Conservation (phyloP, 257 asterid species). For the Jasminum sambac region DNA sequence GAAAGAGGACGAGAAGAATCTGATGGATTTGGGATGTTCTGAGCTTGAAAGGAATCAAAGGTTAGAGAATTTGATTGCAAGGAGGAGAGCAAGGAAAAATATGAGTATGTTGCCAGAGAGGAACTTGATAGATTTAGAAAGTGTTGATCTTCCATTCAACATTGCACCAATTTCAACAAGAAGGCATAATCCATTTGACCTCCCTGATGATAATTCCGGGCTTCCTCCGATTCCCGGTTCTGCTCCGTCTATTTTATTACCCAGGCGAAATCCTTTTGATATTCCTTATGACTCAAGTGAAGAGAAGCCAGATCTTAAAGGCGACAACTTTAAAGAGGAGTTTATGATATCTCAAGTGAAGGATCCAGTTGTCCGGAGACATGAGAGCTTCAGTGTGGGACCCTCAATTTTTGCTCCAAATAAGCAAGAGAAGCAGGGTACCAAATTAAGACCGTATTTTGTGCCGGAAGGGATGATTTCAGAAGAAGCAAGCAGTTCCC, state of each 20-base stretch:
- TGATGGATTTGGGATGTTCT: slow-evolving; percentile 52
- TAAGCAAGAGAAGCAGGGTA: slow-evolving; percentile 48
- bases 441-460: slow-evolving; percentile 61
- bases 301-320: slow-evolving; percentile 45
- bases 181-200: slow-evolving; percentile 73
- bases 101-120: slow-evolving; percentile 56
- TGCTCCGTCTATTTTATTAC: slow-evolving; percentile 54
- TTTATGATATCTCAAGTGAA: slow-evolving; percentile 41
- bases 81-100: slow-evolving; percentile 42
- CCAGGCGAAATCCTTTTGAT: slow-evolving; percentile 52
- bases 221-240: slow-evolving; percentile 57
- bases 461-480: slow-evolving; percentile 45
- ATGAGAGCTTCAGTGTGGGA: slow-evolving; percentile 57
- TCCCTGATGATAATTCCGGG: slow-evolving; percentile 29
- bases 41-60: slow-evolving; percentile 59
- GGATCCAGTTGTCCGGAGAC: slow-evolving; percentile 58
- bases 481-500: slow-evolving; percentile 51
- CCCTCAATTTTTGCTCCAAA: slow-evolving; percentile 56
- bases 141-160: slow-evolving; percentile 52
- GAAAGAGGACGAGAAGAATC: slow-evolving; percentile 65
- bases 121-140: slow-evolving; percentile 76
- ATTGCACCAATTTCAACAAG: slow-evolving; percentile 58
- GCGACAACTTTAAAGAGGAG: slow-evolving; percentile 56
- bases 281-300: slow-evolving; percentile 35
- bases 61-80: slow-evolving; percentile 50